Evolutionary conservation across 116 monocot species (phyloP), one percentile per base, ranked within the genome.

Genomic region (Trichopus zeylanicus): DNA sequence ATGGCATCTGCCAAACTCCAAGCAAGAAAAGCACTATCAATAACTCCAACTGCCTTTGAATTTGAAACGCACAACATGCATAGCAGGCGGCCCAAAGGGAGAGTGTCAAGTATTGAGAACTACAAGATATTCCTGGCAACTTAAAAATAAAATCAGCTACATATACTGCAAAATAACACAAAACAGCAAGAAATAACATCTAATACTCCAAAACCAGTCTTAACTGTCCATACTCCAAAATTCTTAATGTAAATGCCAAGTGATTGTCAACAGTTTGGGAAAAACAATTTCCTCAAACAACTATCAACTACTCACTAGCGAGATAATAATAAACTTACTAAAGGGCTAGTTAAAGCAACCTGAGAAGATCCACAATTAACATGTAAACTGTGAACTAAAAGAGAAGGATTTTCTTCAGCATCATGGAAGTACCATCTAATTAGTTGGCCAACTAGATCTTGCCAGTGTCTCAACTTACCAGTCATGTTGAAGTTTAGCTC

Each of bases 401-500:
- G n/a, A n/a, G n/a, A n/a, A n/a, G n/a, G n/a, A n/a, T n/a, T n/a
- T n/a, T n/a, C n/a, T n/a, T n/a, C n/a, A n/a, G n/a, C n/a, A n/a
- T n/a, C n/a, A n/a, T n/a, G n/a, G n/a, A n/a, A n/a, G n/a, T n/a
- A n/a, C n/a, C n/a, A n/a, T 42, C 8, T 16, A 9, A n/a, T 42
- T 42, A 42, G 42, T 42, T 42, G 42, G 42, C 16, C 13, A 13
- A 42, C 42, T 55, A 25, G n/a, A 8, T 56, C 22, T 56, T n/a
- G 26, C 27, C 23, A 18, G 25, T 11, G 5, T 49, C 26, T 8
- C 19, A 24, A 0, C 66, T 66, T 62, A 97, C 91, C 97, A 24
- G 28, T 87, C 91, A 97, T 91, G 71, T 97, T 84, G 54, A 97
- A 97, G 46, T 97, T 90, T 56, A 97, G 79, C 67, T 97, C 97